A percentile compares a stretch with the other conserved stretches of the same genome.
Conservation (phyloP, 371 early-diverging fungal genomes). For the Mortierella sp. region DNA sequence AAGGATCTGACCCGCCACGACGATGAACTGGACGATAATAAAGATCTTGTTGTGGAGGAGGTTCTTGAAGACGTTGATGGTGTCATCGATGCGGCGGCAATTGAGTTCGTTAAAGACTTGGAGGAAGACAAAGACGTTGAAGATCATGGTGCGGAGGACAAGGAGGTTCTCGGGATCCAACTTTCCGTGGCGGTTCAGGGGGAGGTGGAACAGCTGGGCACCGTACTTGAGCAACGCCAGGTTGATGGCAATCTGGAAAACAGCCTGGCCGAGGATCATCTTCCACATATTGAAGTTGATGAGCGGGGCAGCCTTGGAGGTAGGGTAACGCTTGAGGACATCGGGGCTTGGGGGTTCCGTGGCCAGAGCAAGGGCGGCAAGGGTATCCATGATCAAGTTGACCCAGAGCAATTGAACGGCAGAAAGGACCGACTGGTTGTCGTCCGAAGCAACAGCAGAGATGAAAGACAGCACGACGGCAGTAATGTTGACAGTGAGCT, state of each 20-base stretch:
- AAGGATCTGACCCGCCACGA: constrained; percentile 80
- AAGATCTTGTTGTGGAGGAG: constrained; percentile 86
- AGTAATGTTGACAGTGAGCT: constrained; percentile 95
- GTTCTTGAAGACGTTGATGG: constrained; percentile 89
- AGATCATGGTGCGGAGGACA: constrained; percentile 86
- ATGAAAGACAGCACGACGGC: constrained; percentile 82
- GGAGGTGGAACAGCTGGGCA: constrained; percentile 74
- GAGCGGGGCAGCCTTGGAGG: constrained; percentile 82
- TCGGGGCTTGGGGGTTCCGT: constrained; percentile 87
- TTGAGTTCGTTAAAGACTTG: constrained; percentile 96
- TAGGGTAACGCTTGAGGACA: constrained; percentile 85
- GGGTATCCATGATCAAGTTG: constrained; percentile 91
- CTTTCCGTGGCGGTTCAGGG: constrained; percentile 56
- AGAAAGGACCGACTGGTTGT: constrained; percentile 76
- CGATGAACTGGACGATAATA: constrained; percentile 77
- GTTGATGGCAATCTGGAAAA: constrained; percentile 86
- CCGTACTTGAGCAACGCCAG: constrained; percentile 73
- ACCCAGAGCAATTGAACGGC: constrained; percentile 94
- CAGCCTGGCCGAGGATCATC: constrained; percentile 91
- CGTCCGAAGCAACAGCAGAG: constrained; percentile 70
- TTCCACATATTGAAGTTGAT: constrained; percentile 92
- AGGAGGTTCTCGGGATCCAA: constrained; percentile 39
- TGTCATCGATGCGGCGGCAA: constrained; percentile 81
- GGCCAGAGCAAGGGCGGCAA: constrained; percentile 90
- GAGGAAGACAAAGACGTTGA: constrained; percentile 96